phyloP scores from a whole-genome alignment of 192 early-diverging fungal genomes.

The Coemansia sp. region DNA sequence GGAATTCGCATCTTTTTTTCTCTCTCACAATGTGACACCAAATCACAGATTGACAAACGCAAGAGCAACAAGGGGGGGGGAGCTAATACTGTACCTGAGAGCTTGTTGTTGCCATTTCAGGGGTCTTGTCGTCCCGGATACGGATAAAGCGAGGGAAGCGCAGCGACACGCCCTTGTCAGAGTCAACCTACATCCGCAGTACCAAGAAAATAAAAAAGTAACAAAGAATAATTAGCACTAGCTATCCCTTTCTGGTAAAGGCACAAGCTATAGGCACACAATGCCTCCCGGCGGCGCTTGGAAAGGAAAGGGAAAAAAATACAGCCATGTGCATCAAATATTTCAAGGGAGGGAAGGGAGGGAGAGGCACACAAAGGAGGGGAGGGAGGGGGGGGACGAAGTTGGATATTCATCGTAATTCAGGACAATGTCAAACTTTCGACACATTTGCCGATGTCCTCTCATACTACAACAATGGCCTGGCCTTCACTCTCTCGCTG shows the following conservation, averaged over 20 bases:
- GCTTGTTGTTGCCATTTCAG: slow-evolving; percentile 90
- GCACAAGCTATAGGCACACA: neutral
- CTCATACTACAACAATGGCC: neutral
- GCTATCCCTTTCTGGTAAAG: neutral
- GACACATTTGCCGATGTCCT: neutral
- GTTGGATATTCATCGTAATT: slow-evolving; percentile 6
- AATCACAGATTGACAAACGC: no score
- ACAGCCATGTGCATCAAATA: neutral
- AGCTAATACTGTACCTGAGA: slow-evolving; percentile 64
- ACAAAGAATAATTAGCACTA: slow-evolving; percentile 11
- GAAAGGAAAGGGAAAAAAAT: neutral
- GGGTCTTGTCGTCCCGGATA: slow-evolving; percentile 92
- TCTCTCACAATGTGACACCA: neutral
- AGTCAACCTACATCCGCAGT: slow-evolving; percentile 63
- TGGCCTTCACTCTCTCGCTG: neutral
- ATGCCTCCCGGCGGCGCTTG: neutral
- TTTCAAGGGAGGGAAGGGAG: neutral
- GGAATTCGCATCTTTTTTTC: neutral
- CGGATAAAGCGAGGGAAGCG: slow-evolving; percentile 98
- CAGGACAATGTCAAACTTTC: neutral
- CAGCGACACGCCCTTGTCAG: slow-evolving; percentile 89
- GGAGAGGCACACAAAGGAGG: neutral
- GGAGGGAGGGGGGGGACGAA: no score
- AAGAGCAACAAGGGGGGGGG: slow-evolving; percentile 17
- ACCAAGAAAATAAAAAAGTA: slow-evolving; percentile 8